phyloP scores from a whole-genome alignment of 139 green algal species.

The Chlorella vulgaris region DNA sequence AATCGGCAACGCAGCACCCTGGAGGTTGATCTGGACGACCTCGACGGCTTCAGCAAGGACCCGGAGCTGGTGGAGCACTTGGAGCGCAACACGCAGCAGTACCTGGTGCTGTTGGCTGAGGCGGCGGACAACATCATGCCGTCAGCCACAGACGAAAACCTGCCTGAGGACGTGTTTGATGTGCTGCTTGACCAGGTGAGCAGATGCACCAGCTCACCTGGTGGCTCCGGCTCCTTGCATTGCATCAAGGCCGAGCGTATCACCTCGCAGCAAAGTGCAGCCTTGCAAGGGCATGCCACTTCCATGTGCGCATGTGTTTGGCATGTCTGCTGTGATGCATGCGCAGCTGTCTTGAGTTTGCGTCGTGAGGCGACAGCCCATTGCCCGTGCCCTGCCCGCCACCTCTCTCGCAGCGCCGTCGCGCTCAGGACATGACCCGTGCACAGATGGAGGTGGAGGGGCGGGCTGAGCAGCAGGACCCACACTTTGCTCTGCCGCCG shows the following conservation, averaged over 20 bases:
- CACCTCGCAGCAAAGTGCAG: too few relatives aligned
- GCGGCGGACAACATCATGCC: slow-evolving; percentile 85
- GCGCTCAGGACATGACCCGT: slow-evolving; percentile 23
- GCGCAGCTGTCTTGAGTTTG: neutral
- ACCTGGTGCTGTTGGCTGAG: slow-evolving; percentile 78
- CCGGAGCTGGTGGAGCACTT: slow-evolving; percentile 62
- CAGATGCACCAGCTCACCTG: too few relatives aligned
- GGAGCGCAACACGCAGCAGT: slow-evolving; percentile 81
- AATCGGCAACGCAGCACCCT: slow-evolving; percentile 77
- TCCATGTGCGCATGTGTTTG: too few relatives aligned
- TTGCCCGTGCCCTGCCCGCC: neutral
- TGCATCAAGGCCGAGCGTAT: too few relatives aligned
- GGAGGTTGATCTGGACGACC: slow-evolving; percentile 81
- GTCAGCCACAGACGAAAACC: slow-evolving; percentile 39
- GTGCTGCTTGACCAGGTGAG: slow-evolving; percentile 75
- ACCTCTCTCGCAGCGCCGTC: neutral
- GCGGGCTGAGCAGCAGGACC: slow-evolving; percentile 27
- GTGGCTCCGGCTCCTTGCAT: too few relatives aligned
- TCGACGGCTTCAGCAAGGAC: slow-evolving; percentile 49
- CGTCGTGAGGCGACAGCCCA: neutral
- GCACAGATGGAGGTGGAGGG: slow-evolving; percentile 42
- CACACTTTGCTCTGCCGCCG: slow-evolving; percentile 65
- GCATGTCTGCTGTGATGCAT: neutral
- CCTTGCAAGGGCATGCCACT: too few relatives aligned
- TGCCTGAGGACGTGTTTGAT: slow-evolving; percentile 83